A percentile compares a stretch with the other conserved stretches of the same genome.
Evolutionary conservation across 2,329 filamentous ascomycete genomes (phyloP).

Genomic region (Aureobasidium zeae): DNA sequence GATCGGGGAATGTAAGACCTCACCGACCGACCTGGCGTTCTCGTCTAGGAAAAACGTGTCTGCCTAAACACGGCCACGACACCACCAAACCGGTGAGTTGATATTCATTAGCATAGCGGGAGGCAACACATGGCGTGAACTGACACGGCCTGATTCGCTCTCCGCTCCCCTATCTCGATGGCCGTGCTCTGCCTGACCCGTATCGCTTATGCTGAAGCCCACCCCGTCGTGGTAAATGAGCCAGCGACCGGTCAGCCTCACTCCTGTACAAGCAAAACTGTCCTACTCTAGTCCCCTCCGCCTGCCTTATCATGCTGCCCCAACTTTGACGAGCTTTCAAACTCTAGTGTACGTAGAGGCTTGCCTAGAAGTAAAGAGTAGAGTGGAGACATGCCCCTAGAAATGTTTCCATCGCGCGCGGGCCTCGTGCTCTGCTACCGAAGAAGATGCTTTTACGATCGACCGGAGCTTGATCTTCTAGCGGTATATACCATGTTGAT

Average conservation of each 20-base stretch:
- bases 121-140: constrained; percentile 9
- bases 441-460: background rate
- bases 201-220: no score
- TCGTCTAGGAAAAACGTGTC: constrained; percentile 15
- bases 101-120: constrained; percentile 2
- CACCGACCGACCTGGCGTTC: background rate
- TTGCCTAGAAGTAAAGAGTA: no score
- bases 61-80: constrained; percentile 7
- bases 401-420: background rate
- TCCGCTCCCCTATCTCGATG: background rate
- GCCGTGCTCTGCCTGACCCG: constrained; percentile 1
- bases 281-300: no score
- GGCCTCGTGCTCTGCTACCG: background rate
- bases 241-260: constrained; percentile 4
- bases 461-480: constrained; percentile 8
- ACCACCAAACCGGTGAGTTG: constrained; percentile 9
- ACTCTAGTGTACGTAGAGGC: constrained; percentile 3
- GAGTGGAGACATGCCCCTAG: background rate
- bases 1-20: background rate
- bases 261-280: no score
- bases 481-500: background rate
- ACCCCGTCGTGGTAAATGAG: no score
- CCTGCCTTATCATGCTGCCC: no score
- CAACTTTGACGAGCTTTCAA: no score
- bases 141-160: background rate